Evolutionary conservation across 2,329 filamentous ascomycete genomes (phyloP).

Genomic region (Fonsecaea erecta): DNA sequence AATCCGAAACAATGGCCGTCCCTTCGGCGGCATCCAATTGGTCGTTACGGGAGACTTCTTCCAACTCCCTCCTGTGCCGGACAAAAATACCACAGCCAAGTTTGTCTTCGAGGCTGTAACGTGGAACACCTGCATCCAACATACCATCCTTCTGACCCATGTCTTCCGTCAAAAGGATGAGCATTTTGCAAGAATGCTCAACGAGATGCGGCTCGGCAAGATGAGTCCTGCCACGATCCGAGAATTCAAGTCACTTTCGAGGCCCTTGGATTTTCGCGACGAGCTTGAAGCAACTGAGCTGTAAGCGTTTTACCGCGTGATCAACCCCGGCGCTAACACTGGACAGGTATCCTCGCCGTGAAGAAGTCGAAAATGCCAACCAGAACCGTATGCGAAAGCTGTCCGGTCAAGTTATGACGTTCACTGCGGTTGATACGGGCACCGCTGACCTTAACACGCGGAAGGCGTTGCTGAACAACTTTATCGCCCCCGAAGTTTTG

Average conservation of each 20-base stretch:
- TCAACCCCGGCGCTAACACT: constrained; percentile 9
- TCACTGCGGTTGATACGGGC: constrained; percentile 75
- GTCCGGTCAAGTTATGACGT: constrained; percentile 69
- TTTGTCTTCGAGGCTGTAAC: constrained; percentile 93
- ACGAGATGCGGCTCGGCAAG: constrained; percentile 91
- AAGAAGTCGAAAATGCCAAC: constrained; percentile 89
- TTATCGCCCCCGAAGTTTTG: constrained; percentile 86
- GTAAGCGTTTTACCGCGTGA: constrained; percentile 46
- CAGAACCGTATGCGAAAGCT: constrained; percentile 72
- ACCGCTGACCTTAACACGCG: constrained; percentile 68
- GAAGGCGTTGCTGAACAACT: constrained; percentile 80
- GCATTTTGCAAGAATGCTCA: constrained; percentile 91
- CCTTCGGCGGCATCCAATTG: constrained; percentile 95
- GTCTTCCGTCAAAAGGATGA: constrained; percentile 94
- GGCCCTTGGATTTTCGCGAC: constrained; percentile 74
- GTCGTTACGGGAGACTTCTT: constrained; percentile 98
- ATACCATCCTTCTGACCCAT: constrained; percentile 92
- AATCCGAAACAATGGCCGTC: constrained; percentile 85
- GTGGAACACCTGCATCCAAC: constrained; percentile 90
- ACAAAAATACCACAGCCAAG: constrained; percentile 72
- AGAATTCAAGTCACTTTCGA: constrained; percentile 73
- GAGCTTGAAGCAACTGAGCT: constrained; percentile 83
- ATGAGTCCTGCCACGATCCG: constrained; percentile 76
- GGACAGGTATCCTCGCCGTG: constrained; percentile 77
- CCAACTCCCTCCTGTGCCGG: constrained; percentile 91